Percentiles rank a stretch among this genome's conserved stretches.
Conservation (phyloP, 2,329 filamentous ascomycete genomes). For the Ascochyta rabiei region DNA sequence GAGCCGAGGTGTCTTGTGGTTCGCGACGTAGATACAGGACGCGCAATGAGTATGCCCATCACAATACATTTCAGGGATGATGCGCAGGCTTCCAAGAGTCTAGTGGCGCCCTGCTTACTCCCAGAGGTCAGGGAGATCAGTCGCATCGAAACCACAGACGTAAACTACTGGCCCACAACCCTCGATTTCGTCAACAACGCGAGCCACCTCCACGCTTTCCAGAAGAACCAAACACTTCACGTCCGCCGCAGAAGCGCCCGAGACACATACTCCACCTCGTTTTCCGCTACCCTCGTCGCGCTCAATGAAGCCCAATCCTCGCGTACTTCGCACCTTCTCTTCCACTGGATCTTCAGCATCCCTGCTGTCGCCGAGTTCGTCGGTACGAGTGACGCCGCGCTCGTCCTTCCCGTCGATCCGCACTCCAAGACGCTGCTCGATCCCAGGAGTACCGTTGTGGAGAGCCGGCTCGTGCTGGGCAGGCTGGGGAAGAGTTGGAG, state of each 20-base stretch:
- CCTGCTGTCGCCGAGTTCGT: slow-evolving; percentile 55
- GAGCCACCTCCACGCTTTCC: slow-evolving; percentile 68
- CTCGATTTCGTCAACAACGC: slow-evolving; percentile 73
- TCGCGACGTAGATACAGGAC: slow-evolving; percentile 82
- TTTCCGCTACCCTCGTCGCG: slow-evolving; percentile 75
- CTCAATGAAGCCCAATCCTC: slow-evolving; percentile 65
- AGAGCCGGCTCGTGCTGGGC: slow-evolving; percentile 70
- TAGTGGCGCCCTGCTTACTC: slow-evolving; percentile 64
- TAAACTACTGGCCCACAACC: slow-evolving; percentile 80
- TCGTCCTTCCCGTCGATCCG: slow-evolving; percentile 49
- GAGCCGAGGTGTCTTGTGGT: slow-evolving; percentile 88
- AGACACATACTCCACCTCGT: slow-evolving; percentile 67
- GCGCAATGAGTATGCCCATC: slow-evolving; percentile 77
- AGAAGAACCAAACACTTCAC: slow-evolving; percentile 72
- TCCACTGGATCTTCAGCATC: slow-evolving; percentile 78
- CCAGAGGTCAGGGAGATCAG: slow-evolving; percentile 69
- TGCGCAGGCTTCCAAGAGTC: slow-evolving; percentile 29
- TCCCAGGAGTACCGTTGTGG: slow-evolving; percentile 67
- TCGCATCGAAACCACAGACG: slow-evolving; percentile 65
- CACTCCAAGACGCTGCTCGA: slow-evolving; percentile 58
- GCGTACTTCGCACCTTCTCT: slow-evolving; percentile 52
- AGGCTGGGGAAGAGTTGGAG: slow-evolving; percentile 55
- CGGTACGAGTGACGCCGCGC: slow-evolving; percentile 64
- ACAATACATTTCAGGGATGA: slow-evolving; percentile 64
- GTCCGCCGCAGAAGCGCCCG: slow-evolving; percentile 68